Evolutionary conservation across 2,329 filamentous ascomycete species (phyloP), one percentile per base, ranked within the genome.

Genomic region (Hypoxylon sp.): DNA sequence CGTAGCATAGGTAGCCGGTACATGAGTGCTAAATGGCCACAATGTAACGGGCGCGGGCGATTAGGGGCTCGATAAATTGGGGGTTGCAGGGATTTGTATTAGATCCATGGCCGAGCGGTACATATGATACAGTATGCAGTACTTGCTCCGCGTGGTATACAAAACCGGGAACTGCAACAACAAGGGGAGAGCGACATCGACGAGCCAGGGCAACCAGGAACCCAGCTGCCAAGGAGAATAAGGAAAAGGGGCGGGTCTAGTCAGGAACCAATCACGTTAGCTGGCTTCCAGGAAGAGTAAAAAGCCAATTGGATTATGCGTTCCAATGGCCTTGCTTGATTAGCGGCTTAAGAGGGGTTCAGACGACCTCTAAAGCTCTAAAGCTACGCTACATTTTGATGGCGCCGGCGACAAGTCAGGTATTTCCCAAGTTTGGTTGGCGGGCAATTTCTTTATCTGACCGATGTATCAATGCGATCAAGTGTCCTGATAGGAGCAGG

Each of bases 31-130:
- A 68, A 62, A 71, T 69, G 63, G 58, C 53, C 66, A 69, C 60
- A 71, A 71, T 63, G 59, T 37, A 62, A 69, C 66, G 50, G 63
- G 46, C 24, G 39, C 47, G 54, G 51, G 42, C 64, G 69, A 68
- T 52, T 67, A 65, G 67, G 67, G 69, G 64, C 35, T 44, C 44
- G 53, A 68, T 70, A 72, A 70, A 72, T 72, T 72, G 67, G 63
- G 62, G 54, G 47, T 21, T 65, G 51, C 67, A 65, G 58, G 69
- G 69, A 65, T 65, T 54, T 15, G 57, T 61, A 70, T 68, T 72
- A 69, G 66, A 69, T 67, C 66, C 62, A 62, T 67, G 61, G 60
- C 58, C 68, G 65, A 63, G 63, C 46, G 57, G 59, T 69, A 69
- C 69, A 62, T 61, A 46, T 54, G 50, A 52, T 65, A 67, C 53